phyloP scores from a whole-genome alignment of 768 basidiomycete species.

The Mrakia gelida region DNA sequence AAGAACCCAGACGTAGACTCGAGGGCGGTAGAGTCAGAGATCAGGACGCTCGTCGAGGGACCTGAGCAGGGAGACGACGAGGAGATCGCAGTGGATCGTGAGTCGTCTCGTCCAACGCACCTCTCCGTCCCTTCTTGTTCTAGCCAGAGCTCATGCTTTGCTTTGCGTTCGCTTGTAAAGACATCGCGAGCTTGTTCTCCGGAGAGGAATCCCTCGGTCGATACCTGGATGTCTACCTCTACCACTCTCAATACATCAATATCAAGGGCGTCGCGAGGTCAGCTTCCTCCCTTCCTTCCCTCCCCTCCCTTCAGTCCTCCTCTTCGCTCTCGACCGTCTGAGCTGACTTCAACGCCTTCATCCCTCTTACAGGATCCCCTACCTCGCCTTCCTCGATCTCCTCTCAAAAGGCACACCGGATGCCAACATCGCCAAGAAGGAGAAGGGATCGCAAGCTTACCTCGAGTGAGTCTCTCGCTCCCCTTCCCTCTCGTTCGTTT shows the following conservation, averaged over 20 bases:
- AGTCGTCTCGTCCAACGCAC: constrained; percentile 44
- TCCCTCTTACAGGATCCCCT: constrained; percentile 56
- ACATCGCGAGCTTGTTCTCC: constrained; percentile 64
- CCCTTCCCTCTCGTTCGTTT: not conserved
- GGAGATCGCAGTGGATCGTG: constrained; percentile 79
- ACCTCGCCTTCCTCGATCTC: constrained; percentile 87
- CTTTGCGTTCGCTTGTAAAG: constrained; percentile 27
- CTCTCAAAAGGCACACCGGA: constrained; percentile 63
- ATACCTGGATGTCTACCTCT: constrained; percentile 85
- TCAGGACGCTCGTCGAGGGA: constrained; percentile 34
- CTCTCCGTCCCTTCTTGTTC: not conserved
- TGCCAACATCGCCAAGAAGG: constrained; percentile 40
- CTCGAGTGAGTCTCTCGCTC: constrained; percentile 31
- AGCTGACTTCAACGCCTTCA: not conserved
- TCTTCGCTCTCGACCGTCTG: not conserved
- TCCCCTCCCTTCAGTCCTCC: not conserved
- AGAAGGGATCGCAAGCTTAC: constrained; percentile 41
- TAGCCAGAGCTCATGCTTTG: not conserved
- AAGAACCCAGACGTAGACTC: constrained; percentile 72
- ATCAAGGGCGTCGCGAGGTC: constrained; percentile 64
- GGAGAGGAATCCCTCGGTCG: constrained; percentile 94
- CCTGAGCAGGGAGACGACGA: constrained; percentile 72
- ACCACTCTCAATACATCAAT: constrained; percentile 85
- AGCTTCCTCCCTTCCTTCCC: not conserved
- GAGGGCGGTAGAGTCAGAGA: constrained; percentile 20